Percentiles rank a stretch among this genome's conserved stretches.
Evolutionary conservation across 495 filamentous ascomycete species (phyloP).

Genomic region (Astrothelium macrocarpum): DNA sequence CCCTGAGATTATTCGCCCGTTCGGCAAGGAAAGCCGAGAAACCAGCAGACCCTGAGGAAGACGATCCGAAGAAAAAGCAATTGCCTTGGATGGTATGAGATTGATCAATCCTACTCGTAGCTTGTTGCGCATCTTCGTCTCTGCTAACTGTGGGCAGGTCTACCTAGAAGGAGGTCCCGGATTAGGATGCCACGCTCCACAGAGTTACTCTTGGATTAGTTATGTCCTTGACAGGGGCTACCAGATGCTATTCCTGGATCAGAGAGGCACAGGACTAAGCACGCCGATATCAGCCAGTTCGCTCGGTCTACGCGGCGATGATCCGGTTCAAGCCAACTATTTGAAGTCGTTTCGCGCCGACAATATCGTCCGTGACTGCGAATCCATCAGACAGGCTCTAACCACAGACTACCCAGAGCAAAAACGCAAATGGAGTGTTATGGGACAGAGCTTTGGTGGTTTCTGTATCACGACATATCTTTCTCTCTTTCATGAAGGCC

Average conservation of each 20-base stretch:
- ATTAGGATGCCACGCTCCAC: constrained; percentile 60
- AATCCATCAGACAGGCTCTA: constrained; percentile 68
- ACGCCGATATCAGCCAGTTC: constrained; percentile 63
- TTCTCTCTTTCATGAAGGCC: constrained; percentile 63
- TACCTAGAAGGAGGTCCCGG: constrained; percentile 58
- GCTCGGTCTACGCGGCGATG: constrained; percentile 53
- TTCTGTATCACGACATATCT: constrained; percentile 77
- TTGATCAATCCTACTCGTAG: not conserved
- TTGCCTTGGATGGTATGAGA: constrained; percentile 39
- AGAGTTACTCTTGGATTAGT: constrained; percentile 56
- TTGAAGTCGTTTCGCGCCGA: constrained; percentile 83
- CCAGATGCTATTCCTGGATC: constrained; percentile 75
- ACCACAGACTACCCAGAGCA: constrained; percentile 58
- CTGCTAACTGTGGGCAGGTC: constrained; percentile 12
- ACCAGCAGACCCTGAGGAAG: constrained; percentile 42
- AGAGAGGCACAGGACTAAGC: constrained; percentile 80
- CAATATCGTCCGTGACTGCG: constrained; percentile 75
- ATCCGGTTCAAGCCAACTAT: constrained; percentile 62
- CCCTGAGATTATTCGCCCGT: constrained; percentile 65
- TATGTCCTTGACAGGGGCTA: constrained; percentile 73
- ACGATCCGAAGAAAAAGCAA: constrained; percentile 41
- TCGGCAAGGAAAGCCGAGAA: constrained; percentile 54
- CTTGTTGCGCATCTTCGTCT: not conserved
- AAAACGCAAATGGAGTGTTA: constrained; percentile 66
- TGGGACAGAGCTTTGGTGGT: constrained; percentile 89